phyloP scores from a whole-genome alignment of 1,284 basidiomycete genomes.

The Apiotrichum gracile region DNA sequence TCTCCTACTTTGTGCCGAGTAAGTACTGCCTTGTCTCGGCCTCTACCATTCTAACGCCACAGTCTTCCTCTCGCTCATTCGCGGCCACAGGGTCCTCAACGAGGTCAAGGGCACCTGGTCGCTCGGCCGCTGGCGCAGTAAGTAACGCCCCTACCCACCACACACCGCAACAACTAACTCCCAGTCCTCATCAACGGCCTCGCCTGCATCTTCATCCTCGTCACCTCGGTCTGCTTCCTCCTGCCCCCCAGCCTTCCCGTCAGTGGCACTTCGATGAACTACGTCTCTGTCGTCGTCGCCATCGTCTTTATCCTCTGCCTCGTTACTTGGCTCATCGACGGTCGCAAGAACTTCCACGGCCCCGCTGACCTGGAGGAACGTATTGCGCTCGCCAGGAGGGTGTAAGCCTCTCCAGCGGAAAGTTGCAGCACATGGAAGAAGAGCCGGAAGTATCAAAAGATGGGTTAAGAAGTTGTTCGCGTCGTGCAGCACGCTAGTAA shows the following conservation, averaged over 20 bases:
- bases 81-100: slow-evolving; percentile 46
- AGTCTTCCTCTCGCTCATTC: slow-evolving; percentile 42
- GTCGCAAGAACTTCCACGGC: slow-evolving; percentile 43
- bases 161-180: too few relatives aligned
- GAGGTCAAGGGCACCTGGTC: slow-evolving; percentile 34
- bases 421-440: too few relatives aligned
- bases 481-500: too few relatives aligned
- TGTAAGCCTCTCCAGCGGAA: too few relatives aligned
- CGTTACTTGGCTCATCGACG: slow-evolving; percentile 42
- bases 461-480: too few relatives aligned
- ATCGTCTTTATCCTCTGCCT: slow-evolving; percentile 35
- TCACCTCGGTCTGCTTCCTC: slow-evolving; percentile 51
- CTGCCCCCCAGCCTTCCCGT: slow-evolving; percentile 50
- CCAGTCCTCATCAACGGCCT: slow-evolving; percentile 42
- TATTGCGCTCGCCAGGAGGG: not conserved
- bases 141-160: too few relatives aligned
- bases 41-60: slow-evolving; percentile 38
- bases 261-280: slow-evolving; percentile 48
- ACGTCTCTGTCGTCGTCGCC: slow-evolving; percentile 42
- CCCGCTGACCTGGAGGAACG: slow-evolving; percentile 39
- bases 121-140: slow-evolving; percentile 34
- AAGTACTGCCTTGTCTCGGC: not conserved
- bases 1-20: slow-evolving; percentile 36
- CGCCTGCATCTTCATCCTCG: slow-evolving; percentile 43
- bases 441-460: too few relatives aligned